These are phyloP conservation scores for Aureoboletus auriporus DNA, from an alignment of 768 basidiomycete genomes.

Conservation along the genomic window DNA sequence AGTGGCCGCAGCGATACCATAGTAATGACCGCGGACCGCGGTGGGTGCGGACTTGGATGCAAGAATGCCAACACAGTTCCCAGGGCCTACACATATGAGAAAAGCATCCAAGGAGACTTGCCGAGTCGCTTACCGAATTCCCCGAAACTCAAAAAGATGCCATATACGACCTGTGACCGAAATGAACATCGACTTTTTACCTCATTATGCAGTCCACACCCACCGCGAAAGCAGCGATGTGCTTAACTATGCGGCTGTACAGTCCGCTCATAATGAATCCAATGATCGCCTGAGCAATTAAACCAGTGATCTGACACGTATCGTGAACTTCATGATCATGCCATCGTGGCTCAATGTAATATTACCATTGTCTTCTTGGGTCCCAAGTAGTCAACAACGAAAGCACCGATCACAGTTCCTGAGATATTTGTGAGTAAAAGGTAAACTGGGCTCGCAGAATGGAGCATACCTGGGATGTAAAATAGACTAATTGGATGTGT, in stretches of 20 bases:
- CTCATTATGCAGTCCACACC: conserved; percentile 16
- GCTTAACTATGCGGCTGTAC: conserved; percentile 55
- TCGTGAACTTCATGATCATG: background rate
- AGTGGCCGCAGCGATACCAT: conserved; percentile 80
- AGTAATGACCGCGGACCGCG: conserved; percentile 80
- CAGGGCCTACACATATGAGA: conserved; percentile 50
- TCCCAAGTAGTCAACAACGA: conserved; percentile 70
- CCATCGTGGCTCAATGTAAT: background rate
- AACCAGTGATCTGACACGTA: conserved; percentile 53
- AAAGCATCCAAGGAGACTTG: background rate
- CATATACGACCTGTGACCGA: conserved; percentile 66
- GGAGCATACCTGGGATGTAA: conserved; percentile 53
- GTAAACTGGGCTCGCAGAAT: background rate
- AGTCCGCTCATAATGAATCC: conserved; percentile 91
- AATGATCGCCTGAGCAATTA: conserved; percentile 62
- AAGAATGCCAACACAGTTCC: conserved; percentile 81
- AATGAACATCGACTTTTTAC: background rate
- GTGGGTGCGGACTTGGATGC: conserved; percentile 86
- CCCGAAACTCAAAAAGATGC: conserved; percentile 86
- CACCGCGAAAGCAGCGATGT: conserved; percentile 76
- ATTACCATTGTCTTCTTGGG: conserved; percentile 73
- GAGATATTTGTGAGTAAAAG: conserved; percentile 4
- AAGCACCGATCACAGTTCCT: conserved; percentile 68
- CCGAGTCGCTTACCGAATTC: conserved; percentile 58
- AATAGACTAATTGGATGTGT: conserved; percentile 40